Base-by-base conservation (phyloP, 1,139 yeast species). In the Pichia kudriavzevii region DNA sequence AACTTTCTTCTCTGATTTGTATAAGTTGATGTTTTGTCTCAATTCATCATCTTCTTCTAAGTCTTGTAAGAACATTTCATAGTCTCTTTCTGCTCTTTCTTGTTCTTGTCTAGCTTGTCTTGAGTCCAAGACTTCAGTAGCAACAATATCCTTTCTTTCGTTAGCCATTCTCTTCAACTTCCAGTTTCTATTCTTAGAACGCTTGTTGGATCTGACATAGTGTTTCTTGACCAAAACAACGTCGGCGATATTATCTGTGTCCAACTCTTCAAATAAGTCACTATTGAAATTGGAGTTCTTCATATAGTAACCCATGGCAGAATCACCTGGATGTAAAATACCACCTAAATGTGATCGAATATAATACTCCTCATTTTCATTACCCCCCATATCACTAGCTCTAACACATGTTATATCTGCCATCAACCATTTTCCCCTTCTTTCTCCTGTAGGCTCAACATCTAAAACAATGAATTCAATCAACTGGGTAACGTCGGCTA, bases 101-200 rank as follows among this genome's bases (percentile, higher is more conserved):
- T 77, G 79, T 46, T 87, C 96, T 60, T 81, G 91, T 64, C 75
- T 80, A 42, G 88, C 88, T 51, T 75, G 79, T 33, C 46, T 43
- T 4, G 83, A 72, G 41, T 58, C 61, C 28, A 35, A 32, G 25
- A 47, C 49, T 50, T 79, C 85, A 46, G 73, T 79, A 38, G 94
- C 94, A 37, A 80, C 87, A 45, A 82, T 77, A 51, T 84, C 95
- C 50, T 75, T 75, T 61, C 88, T 94, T 63, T 91, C 97, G 58
- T 71, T 81, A 30, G 97, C 97, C 96, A 91, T 87, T 71, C 97
- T 82, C 79, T 84, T 85, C 64, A 91, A 77, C 66, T 83, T 88
- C 97, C 97, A 91, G 61, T 71, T 72, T 68, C 95, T 79, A 67
- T 79, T 75, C 73, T 79, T 81, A 43, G 74, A 61, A 64, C 79